Evolutionary conservation across 768 basidiomycete species (phyloP), one percentile per base, ranked within the genome.

Genomic region (Trichaptum fuscoviolaceum): DNA sequence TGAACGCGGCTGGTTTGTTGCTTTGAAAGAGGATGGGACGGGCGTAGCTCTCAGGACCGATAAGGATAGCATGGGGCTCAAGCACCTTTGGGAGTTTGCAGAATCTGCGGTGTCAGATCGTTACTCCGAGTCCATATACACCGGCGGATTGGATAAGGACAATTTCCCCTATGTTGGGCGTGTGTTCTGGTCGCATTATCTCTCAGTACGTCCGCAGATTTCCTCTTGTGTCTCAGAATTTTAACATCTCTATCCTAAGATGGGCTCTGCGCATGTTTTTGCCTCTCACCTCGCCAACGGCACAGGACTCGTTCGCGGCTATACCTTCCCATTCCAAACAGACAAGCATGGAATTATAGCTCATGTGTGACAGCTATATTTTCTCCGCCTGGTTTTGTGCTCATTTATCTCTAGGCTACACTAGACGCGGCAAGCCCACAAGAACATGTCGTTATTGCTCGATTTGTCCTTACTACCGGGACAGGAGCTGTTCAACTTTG

Each of bases 401-500:
- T 64, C 62, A 6, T 34, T 61, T 30, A 24, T 57, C 65, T 64
- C 62, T 23, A 89, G 87, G 80, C 83, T 42, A 80, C 87, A 1
- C 74, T 88, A 63, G 85, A 89, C 63, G 76, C 81, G 5, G 79
- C 77, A n/a, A 78, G 80, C 65, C 75, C 80, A 0, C 71, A 76
- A 34, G 75, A 75, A 4, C 70, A 71, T 64, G 77, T 72, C 7
- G 77, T 82, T 20, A 68, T 80, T 9, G 71, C 81, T 0, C 79
- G 83, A 20, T 66, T 88, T 7, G 73, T 87, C 23, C 65, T 93
- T 23, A 87, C 88, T 0, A 91, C 91, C 0, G 84, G 85, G n/a
- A 89, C 90, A 1, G 93, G 93, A 10, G 81, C 91, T 4, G 71
- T 95, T 27, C 90, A 95, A 70, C 76, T 90, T 9, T 93, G 93